These are phyloP conservation scores for Cryomyces minteri DNA, from an alignment of 495 filamentous ascomycete genomes.

Conservation along the genomic window DNA sequence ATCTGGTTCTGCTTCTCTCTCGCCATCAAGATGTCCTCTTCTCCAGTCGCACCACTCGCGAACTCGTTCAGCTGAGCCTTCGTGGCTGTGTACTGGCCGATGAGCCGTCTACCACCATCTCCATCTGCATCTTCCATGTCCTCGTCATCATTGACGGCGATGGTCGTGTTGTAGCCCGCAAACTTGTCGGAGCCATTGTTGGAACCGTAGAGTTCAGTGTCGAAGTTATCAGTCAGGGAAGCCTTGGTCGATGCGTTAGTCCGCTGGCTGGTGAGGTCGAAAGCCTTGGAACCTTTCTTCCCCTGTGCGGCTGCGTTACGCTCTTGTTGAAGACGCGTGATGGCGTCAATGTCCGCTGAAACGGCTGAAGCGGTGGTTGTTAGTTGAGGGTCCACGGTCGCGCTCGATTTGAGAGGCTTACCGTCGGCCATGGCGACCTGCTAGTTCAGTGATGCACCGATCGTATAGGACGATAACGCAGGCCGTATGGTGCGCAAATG, in stretches of 20 bases:
- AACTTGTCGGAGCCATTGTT: conserved; percentile 56
- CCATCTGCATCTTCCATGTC: conserved; percentile 62
- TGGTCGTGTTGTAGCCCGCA: conserved; percentile 77
- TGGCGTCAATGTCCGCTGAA: background rate
- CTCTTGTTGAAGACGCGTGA: conserved; percentile 27
- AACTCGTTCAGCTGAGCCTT: conserved; percentile 87
- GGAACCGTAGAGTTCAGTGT: conserved; percentile 80
- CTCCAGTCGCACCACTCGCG: conserved; percentile 63
- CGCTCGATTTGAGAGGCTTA: too few relatives aligned
- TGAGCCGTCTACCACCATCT: conserved; percentile 56
- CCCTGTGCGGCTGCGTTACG: conserved; percentile 68
- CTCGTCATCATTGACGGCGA: conserved; percentile 58
- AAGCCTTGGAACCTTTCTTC: conserved; percentile 75
- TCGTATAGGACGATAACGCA: too few relatives aligned
- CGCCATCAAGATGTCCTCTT: conserved; percentile 76
- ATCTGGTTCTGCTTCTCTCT: conserved; percentile 84
- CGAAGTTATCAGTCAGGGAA: conserved; percentile 85
- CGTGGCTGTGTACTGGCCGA: conserved; percentile 94
- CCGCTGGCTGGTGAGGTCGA: conserved; percentile 30
- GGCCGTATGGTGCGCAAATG: too few relatives aligned
- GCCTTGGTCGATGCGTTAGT: conserved; percentile 84
- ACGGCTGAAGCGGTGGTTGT: too few relatives aligned
- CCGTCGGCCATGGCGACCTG: too few relatives aligned
- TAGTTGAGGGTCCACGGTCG: too few relatives aligned
- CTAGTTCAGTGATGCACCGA: too few relatives aligned